Base-by-base conservation (phyloP, 106 monocot genomes). In the Dendrobium catenatum region DNA sequence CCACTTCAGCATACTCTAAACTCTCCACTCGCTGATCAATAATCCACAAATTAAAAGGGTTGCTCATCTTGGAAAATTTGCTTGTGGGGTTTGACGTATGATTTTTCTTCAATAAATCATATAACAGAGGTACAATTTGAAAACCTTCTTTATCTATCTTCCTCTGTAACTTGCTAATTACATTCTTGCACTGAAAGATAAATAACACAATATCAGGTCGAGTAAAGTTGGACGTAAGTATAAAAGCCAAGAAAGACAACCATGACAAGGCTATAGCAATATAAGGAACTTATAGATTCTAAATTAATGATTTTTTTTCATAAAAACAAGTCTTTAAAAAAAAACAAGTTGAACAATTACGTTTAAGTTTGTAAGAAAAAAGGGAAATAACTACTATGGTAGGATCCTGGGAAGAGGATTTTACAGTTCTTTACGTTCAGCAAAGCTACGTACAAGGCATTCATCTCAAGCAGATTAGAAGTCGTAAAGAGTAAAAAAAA, bases 121-220 rank as follows among this genome's bases (percentile, higher is more conserved):
- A 91, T 43, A 98, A 67, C 9, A 89, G 33, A 19, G 98, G 98
- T 41, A 89, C 76, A 68, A 88, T 85, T 70, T 93, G 88, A 75
- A 85, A 84, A 29, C 98, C 98, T 75, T 95, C 94, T 72, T 88
- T 94, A 81, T 93, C 87, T 46, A 98, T 94, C 86, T 83, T 89
- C 76, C 88, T 89, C 83, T 87, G 90, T 16, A 98, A 80, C 85
- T 98, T 95, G 87, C 85, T 88, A 49, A 98, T 89, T 9, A 98
- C 95, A 88, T 93, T 93, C 82, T 98, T 98, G 87, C 93, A 93
- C 98, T 98, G 80, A 41, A 82, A 82, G 81, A 49, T 26, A 46
- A 49, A 42, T 2, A 70, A 70, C 70, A 70, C 9, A 37, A 70
- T 31, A 1, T 31, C 5, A 22, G 51, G 6, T 61, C 2, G 61